Percentiles rank a stretch among this genome's conserved stretches.
Conservation (phyloP, 148 eudicot genomes). For the Vaccinium myrtillus region DNA sequence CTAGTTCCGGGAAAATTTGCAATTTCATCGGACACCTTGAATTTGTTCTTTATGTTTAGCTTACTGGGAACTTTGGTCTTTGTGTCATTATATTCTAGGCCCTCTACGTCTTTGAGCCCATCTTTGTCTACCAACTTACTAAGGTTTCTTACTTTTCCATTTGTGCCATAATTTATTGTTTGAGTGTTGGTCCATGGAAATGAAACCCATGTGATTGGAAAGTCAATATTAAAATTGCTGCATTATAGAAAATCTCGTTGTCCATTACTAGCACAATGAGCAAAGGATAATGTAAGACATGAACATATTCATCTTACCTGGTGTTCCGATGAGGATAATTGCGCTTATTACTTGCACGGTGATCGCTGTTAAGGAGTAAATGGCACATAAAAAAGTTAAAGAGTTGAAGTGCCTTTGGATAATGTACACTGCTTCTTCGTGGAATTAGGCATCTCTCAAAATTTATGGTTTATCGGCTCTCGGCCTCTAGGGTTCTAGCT, state of each 20-base stretch:
- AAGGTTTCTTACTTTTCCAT: not conserved
- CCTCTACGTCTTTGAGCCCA: not conserved
- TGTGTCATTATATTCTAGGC: not conserved
- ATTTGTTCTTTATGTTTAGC: not conserved
- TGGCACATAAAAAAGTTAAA: too few species aligned
- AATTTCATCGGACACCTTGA: not conserved
- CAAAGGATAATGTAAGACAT: not conserved
- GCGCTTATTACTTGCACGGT: not conserved
- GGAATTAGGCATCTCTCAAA: not conserved
- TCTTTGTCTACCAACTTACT: not conserved
- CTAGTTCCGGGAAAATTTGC: not conserved
- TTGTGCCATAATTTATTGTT: not conserved
- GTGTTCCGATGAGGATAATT: not conserved
- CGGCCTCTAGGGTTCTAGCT: not conserved
- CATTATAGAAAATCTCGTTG: not conserved
- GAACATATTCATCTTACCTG: not conserved
- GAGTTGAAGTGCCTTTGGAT: too few species aligned
- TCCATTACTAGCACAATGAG: not conserved
- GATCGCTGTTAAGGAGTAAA: too few species aligned
- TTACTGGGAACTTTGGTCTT: not conserved
- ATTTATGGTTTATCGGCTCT: not conserved
- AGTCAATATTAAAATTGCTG: not conserved
- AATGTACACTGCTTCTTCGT: not conserved
- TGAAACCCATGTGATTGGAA: not conserved
- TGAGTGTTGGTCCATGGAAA: not conserved